A percentile compares a stretch with the other conserved stretches of the same genome.
phyloP scores from a whole-genome alignment of 352 stramenopile genomes.

The Aphanomyces astaci region DNA sequence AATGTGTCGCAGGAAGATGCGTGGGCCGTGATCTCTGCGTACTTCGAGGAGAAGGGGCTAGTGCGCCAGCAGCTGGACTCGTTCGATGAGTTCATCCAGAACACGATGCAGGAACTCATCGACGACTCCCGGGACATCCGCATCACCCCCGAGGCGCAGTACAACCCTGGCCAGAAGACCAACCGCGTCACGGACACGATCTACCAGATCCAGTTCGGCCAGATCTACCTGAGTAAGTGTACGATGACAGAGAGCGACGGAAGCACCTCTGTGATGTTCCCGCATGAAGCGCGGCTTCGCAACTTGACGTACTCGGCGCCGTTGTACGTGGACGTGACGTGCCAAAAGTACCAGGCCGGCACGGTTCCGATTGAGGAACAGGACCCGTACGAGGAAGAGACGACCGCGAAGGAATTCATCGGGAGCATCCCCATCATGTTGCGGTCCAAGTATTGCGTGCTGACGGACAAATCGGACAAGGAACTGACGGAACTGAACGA shows the following conservation, averaged over 20 bases:
- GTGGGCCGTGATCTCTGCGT: constrained; percentile 98
- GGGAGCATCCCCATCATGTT: constrained; percentile 99
- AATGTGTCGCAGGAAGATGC: constrained; percentile 97
- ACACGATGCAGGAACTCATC: constrained; percentile 99
- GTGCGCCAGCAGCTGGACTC: constrained; percentile 99
- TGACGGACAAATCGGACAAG: constrained; percentile 89
- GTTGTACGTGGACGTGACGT: constrained; percentile 97
- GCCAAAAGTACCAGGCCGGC: constrained; percentile 81
- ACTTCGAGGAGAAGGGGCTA: constrained; percentile 99
- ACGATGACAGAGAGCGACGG: constrained; percentile 96
- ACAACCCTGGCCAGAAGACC: constrained; percentile 90
- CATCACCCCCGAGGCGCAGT: constrained; percentile 95
- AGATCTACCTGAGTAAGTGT: constrained; percentile 97
- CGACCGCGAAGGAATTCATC: constrained; percentile 92
- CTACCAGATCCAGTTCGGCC: constrained; percentile 96
- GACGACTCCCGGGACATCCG: constrained; percentile 95
- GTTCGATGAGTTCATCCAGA: constrained; percentile 99
- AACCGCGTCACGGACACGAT: constrained; percentile 75
- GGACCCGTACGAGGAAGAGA: constrained; percentile 80
- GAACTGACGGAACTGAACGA: constrained; percentile 93
- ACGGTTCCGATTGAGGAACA: constrained; percentile 62
- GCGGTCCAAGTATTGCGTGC: constrained; percentile 92
- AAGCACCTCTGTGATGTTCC: constrained; percentile 97
- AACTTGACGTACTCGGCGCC: constrained; percentile 99
- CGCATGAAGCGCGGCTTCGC: constrained; percentile 96